Percentiles rank a stretch among this genome's conserved stretches.
phyloP scores from a whole-genome alignment of 345 rosid genomes.

The Laguncularia racemosa region DNA sequence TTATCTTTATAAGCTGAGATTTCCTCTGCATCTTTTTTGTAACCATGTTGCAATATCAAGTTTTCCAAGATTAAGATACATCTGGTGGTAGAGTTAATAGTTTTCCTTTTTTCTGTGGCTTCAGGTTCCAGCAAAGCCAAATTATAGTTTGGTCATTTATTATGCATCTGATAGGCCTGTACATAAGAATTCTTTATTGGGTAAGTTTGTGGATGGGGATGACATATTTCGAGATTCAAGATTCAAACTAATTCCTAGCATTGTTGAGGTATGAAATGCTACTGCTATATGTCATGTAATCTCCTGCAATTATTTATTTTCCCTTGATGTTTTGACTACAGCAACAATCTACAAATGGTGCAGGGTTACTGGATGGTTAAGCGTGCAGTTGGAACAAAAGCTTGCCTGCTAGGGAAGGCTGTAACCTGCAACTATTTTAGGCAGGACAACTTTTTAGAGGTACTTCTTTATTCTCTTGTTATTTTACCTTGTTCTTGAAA shows the following conservation, averaged over 20 bases:
- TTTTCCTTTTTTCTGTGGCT: constrained; percentile 8
- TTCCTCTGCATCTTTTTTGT: too few species aligned
- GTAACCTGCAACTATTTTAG: constrained; percentile 92
- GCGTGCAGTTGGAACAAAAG: constrained; percentile 98
- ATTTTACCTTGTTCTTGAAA: neutral
- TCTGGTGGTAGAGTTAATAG: constrained; percentile 2
- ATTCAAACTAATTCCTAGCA: constrained; percentile 90
- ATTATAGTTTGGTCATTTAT: constrained; percentile 84
- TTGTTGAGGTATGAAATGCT: constrained; percentile 54
- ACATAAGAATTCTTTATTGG: constrained; percentile 60
- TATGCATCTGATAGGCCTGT: constrained; percentile 87
- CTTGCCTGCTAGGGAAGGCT: constrained; percentile 94
- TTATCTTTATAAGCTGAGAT: too few species aligned
- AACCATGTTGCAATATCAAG: too few species aligned
- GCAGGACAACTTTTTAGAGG: constrained; percentile 91
- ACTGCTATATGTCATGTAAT: neutral
- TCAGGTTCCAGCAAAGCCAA: constrained; percentile 93
- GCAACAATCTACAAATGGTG: constrained; percentile 6
- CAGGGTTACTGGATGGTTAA: constrained; percentile 99
- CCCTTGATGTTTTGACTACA: neutral
- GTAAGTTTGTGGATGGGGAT: constrained; percentile 75
- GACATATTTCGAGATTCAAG: constrained; percentile 79
- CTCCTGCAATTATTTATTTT: neutral
- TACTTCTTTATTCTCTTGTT: constrained; percentile 12
- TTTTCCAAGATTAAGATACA: neutral